Conservation (phyloP, 2,329 filamentous ascomycete species). For the Chaetomiaceae sp. region DNA sequence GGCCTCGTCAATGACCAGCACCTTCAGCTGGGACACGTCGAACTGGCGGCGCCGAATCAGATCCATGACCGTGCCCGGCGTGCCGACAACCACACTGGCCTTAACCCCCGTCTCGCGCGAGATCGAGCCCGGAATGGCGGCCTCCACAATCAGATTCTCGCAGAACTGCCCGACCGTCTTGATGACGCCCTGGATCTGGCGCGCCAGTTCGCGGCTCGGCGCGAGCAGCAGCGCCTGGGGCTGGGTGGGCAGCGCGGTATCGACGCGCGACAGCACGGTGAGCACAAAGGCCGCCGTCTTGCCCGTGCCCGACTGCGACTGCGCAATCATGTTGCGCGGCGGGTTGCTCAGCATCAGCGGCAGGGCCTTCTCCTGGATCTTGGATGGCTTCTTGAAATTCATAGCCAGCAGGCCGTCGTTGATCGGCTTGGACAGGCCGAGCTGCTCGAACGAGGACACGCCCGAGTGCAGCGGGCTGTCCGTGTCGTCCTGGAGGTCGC, state of each 20-base stretch:
- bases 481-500: constrained; percentile 78
- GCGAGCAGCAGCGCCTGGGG: constrained; percentile 88
- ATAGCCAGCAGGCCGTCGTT: constrained; percentile 71
- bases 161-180: constrained; percentile 79
- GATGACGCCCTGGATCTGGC: constrained; percentile 86
- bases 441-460: constrained; percentile 70
- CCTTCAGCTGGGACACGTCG: constrained; percentile 63
- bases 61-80: constrained; percentile 88
- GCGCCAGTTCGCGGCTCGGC: constrained; percentile 87
- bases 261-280: constrained; percentile 81
- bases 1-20: constrained; percentile 91
- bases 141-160: constrained; percentile 65
- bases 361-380: constrained; percentile 93
- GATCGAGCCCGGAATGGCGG: constrained; percentile 74
- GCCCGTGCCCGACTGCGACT: constrained; percentile 98
- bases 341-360: constrained; percentile 82
- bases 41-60: constrained; percentile 72
- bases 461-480: constrained; percentile 81
- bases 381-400: constrained; percentile 91
- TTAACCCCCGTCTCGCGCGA: constrained; percentile 63
- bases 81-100: constrained; percentile 81
- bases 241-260: constrained; percentile 58
- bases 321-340: constrained; percentile 90
- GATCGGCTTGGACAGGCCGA: constrained; percentile 62
- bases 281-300: constrained; percentile 97